Evolutionary conservation across 768 basidiomycete species (phyloP).

Genomic region (Mycena epipterygia): DNA sequence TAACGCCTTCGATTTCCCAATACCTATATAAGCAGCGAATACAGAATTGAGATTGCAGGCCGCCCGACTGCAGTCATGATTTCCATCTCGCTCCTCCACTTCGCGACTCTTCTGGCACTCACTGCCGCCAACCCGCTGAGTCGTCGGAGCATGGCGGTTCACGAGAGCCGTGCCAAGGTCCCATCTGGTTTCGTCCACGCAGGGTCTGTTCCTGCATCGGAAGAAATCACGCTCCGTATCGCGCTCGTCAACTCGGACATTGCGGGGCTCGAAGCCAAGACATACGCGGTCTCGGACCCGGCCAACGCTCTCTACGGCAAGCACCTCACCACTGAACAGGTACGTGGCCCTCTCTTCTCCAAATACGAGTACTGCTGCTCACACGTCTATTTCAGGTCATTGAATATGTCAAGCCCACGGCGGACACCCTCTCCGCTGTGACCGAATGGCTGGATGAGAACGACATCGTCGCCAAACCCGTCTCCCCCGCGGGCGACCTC

Average conservation of each 20-base stretch:
- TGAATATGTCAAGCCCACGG: slow-evolving; percentile 6
- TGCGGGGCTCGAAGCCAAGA: slow-evolving; percentile 44
- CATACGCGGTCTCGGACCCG: slow-evolving; percentile 48
- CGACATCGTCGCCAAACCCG: slow-evolving; percentile 52
- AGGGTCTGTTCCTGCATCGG: neutral
- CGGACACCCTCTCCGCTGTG: slow-evolving; percentile 18
- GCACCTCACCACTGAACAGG: neutral
- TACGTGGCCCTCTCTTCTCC: neutral
- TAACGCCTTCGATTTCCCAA: too few relatives aligned
- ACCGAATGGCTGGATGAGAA: slow-evolving; percentile 56
- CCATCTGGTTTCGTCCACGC: neutral
- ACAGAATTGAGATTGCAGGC: too few relatives aligned
- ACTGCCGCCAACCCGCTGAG: slow-evolving; percentile 2
- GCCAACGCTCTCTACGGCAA: slow-evolving; percentile 26
- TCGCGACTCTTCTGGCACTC: neutral
- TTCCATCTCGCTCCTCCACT: neutral
- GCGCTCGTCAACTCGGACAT: slow-evolving; percentile 36
- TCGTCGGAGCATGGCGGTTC: neutral
- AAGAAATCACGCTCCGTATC: slow-evolving; percentile 47
- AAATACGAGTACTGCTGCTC: neutral
- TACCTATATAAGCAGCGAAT: too few relatives aligned
- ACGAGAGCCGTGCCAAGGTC: neutral
- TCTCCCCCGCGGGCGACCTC: slow-evolving; percentile 53
- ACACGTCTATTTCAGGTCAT: neutral
- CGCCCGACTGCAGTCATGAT: neutral